Evolutionary conservation across 768 basidiomycete species (phyloP).

Genomic region (Phaeotremella skinneri): DNA sequence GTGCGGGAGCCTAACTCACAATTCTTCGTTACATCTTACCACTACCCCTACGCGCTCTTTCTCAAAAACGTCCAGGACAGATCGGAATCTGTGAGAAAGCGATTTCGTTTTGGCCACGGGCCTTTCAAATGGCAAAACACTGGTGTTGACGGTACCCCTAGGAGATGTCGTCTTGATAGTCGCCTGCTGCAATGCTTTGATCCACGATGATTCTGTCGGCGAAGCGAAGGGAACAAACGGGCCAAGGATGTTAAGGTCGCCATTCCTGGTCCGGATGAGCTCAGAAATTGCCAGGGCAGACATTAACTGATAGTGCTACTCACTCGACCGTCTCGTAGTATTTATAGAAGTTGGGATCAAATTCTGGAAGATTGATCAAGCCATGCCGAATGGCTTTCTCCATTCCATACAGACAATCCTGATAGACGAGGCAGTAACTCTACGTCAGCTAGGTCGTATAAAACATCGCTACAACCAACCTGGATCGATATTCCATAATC

Average conservation of each 20-base stretch:
- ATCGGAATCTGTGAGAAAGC: conserved; percentile 69
- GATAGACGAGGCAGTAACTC: conserved; percentile 35
- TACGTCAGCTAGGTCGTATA: conserved; percentile 65
- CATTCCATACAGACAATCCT: conserved; percentile 89
- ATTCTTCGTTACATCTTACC: conserved; percentile 85
- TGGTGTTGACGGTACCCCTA: conserved; percentile 55
- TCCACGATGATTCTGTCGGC: conserved; percentile 69
- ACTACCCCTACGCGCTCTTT: conserved; percentile 82
- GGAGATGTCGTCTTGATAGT: conserved; percentile 12
- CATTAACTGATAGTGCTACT: conserved; percentile 53
- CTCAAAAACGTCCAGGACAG: conserved; percentile 91
- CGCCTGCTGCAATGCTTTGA: conserved; percentile 16
- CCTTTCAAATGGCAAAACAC: conserved; percentile 21
- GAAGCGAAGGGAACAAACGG: conserved; percentile 79
- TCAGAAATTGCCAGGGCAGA: conserved; percentile 71
- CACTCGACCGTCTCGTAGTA: conserved; percentile 70
- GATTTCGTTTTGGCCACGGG: conserved; percentile 62
- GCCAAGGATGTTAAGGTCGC: conserved; percentile 42
- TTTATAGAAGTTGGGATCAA: conserved; percentile 67
- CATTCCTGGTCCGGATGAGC: conserved; percentile 20
- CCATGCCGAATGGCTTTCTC: conserved; percentile 57
- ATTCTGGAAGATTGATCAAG: conserved; percentile 56
- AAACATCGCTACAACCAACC: conserved; percentile 82
- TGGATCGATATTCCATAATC: conserved; percentile 93
- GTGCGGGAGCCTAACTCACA: conserved; percentile 65